phyloP scores from a whole-genome alignment of 106 monocot genomes.

The Dendrobium chrysotoxum region DNA sequence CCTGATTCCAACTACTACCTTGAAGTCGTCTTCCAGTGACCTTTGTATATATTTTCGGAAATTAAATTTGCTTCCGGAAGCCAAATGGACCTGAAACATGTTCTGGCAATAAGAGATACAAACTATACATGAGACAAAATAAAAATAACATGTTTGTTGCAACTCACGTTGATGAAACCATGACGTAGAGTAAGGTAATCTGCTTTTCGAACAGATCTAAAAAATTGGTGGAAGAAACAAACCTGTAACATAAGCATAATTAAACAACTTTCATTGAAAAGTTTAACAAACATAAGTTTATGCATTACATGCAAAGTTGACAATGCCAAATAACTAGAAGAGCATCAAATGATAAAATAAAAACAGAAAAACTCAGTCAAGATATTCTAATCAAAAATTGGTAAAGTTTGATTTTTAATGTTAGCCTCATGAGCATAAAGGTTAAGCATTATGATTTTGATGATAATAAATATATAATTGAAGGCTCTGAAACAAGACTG shows the following conservation, averaged over 20 bases:
- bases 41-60: conserved; percentile 62
- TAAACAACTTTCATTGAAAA: neutral
- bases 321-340: neutral
- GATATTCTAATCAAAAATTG: too few species aligned
- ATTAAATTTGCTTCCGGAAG: conserved; percentile 51
- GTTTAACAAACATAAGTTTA: neutral
- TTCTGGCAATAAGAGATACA: neutral
- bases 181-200: conserved; percentile 52
- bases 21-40: conserved; percentile 54
- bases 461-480: too few species aligned
- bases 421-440: too few species aligned
- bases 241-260: conserved; percentile 16
- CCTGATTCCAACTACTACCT: conserved; percentile 63
- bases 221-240: conserved; percentile 40
- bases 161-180: conserved; percentile 53
- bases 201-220: conserved; percentile 52
- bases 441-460: too few species aligned
- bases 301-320: neutral
- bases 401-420: too few species aligned
- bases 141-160: neutral
- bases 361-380: too few species aligned
- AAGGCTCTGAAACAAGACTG: too few species aligned
- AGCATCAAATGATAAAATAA: too few species aligned
- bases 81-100: conserved; percentile 41
- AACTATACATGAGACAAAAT: neutral